phyloP scores from a whole-genome alignment of 106 monocot genomes.

The Acorus calamus region DNA sequence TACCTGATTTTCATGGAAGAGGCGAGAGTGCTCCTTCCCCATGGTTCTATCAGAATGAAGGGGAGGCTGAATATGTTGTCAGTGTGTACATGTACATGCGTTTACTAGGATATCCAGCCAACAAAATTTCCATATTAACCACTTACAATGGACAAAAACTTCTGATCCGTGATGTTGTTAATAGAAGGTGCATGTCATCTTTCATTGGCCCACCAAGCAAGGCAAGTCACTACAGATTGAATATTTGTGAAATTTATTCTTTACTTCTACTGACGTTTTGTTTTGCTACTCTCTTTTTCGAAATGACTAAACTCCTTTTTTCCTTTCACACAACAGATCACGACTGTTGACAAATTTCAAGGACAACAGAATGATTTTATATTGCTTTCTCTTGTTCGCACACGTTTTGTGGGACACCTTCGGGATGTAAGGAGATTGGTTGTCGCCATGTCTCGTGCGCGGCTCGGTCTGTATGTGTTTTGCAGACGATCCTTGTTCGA shows the following conservation, averaged over 20 bases:
- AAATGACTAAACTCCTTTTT: neutral
- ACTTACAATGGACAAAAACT: constrained; percentile 99
- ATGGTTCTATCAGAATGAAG: constrained; percentile 99
- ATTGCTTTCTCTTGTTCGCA: constrained; percentile 84
- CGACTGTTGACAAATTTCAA: constrained; percentile 98
- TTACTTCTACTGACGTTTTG: neutral
- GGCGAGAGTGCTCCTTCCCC: constrained; percentile 95
- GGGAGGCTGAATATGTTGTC: constrained; percentile 93
- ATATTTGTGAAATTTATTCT: neutral
- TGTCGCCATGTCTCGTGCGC: constrained; percentile 98
- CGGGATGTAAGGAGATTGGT: constrained; percentile 92
- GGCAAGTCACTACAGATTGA: constrained; percentile 21
- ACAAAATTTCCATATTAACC: constrained; percentile 90
- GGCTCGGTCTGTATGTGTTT: constrained; percentile 83
- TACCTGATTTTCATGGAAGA: constrained; percentile 76
- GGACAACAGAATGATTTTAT: constrained; percentile 99
- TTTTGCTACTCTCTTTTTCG: neutral
- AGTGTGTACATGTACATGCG: constrained; percentile 99
- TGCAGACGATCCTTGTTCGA: constrained; percentile 84
- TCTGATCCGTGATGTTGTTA: constrained; percentile 94
- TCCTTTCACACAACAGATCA: constrained; percentile 33
- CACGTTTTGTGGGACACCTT: constrained; percentile 93
- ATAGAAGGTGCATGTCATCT: constrained; percentile 61
- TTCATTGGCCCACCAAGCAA: constrained; percentile 94
- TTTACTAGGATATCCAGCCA: constrained; percentile 87